Conservation (phyloP, 2,329 filamentous ascomycete genomes). For the Cryphonectria parasitica region DNA sequence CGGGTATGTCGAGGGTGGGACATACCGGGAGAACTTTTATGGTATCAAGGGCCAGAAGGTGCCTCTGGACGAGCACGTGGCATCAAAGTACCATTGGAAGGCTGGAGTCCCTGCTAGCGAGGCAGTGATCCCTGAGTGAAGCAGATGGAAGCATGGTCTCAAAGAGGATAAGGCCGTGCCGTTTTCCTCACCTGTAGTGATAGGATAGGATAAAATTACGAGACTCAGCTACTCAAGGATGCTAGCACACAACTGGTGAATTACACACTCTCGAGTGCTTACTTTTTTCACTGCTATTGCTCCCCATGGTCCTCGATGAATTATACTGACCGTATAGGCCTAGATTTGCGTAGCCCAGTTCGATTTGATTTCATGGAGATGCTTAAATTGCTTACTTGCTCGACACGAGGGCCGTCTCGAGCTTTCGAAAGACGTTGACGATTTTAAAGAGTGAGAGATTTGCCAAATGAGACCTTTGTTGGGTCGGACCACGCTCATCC, state of each 20-base stretch:
- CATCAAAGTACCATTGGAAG: constrained; percentile 45
- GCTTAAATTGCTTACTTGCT: too few species aligned
- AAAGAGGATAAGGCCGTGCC: not conserved
- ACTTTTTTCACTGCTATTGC: too few species aligned
- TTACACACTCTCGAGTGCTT: not conserved
- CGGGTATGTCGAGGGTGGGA: constrained; percentile 49
- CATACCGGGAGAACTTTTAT: constrained; percentile 49
- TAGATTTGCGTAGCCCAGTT: too few species aligned
- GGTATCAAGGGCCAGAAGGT: constrained; percentile 39
- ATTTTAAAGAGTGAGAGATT: too few species aligned
- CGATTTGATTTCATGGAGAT: too few species aligned
- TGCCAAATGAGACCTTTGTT: too few species aligned
- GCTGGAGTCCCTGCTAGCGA: constrained; percentile 37
- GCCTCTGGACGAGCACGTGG: constrained; percentile 45
- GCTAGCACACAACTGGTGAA: not conserved
- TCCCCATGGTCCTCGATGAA: too few species aligned
- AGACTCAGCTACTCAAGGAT: not conserved
- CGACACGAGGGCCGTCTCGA: too few species aligned
- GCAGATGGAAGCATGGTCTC: not conserved
- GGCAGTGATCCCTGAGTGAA: constrained; percentile 31
- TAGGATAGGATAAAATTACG: not conserved
- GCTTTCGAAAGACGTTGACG: too few species aligned
- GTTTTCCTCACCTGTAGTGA: not conserved
- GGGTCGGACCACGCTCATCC: too few species aligned
- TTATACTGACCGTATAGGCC: too few species aligned